Evolutionary conservation across 2,329 filamentous ascomycete genomes (phyloP).

Genomic region (Penicillium verrucosum): DNA sequence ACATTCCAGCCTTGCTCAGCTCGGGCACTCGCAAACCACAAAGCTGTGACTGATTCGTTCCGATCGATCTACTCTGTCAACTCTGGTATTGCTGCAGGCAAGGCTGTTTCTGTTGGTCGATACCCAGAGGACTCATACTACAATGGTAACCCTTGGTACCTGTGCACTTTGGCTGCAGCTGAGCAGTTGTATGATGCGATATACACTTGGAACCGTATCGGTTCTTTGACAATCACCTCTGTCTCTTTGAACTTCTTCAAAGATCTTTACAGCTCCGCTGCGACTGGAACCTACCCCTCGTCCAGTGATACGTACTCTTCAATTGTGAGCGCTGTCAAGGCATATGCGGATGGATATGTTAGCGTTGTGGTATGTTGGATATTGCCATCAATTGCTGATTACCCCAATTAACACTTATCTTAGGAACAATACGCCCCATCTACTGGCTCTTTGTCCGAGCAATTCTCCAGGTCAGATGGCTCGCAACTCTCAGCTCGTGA

Average conservation of each 20-base stretch:
- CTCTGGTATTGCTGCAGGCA: slow-evolving; percentile 24
- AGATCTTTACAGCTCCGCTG: slow-evolving; percentile 58
- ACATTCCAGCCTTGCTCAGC: slow-evolving; percentile 78
- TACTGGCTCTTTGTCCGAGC: slow-evolving; percentile 41
- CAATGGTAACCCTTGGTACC: slow-evolving; percentile 76
- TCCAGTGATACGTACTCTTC: slow-evolving; percentile 52
- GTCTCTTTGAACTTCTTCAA: slow-evolving; percentile 70
- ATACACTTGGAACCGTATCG: slow-evolving; percentile 64
- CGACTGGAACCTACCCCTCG: slow-evolving; percentile 63
- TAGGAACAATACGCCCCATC: slow-evolving; percentile 27
- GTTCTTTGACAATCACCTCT: slow-evolving; percentile 62
- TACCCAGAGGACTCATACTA: slow-evolving; percentile 73
- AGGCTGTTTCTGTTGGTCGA: slow-evolving; percentile 52
- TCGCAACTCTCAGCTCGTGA: slow-evolving; percentile 38
- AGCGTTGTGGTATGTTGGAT: slow-evolving; percentile 37
- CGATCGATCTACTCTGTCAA: slow-evolving; percentile 63
- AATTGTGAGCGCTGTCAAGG: slow-evolving; percentile 59
- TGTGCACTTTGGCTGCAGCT: slow-evolving; percentile 71
- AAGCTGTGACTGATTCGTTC: slow-evolving; percentile 72
- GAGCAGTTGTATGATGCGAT: slow-evolving; percentile 77
- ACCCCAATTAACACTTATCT: not conserved
- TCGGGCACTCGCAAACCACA: slow-evolving; percentile 69
- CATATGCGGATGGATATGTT: slow-evolving; percentile 60
- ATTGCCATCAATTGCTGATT: not conserved
- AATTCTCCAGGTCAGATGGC: slow-evolving; percentile 39